phyloP scores from a whole-genome alignment of 495 filamentous ascomycete genomes.

The Daldinia decipiens region DNA sequence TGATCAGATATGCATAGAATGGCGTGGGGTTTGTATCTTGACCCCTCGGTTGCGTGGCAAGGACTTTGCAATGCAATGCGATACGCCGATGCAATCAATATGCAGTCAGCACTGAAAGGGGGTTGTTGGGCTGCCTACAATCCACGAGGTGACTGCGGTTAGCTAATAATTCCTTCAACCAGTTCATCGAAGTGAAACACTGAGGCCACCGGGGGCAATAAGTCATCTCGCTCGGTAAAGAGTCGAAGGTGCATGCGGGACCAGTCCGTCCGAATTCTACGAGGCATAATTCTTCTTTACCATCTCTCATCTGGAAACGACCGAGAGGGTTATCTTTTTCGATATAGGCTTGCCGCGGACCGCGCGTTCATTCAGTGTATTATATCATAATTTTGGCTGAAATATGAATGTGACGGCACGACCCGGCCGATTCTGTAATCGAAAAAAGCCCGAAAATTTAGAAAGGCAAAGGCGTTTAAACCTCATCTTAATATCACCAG shows the following conservation, averaged over 20 bases:
- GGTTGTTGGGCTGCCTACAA: slow-evolving; percentile 1
- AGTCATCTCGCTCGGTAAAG: slow-evolving; percentile 14
- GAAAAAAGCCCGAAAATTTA: neutral
- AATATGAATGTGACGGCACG: slow-evolving; percentile 2
- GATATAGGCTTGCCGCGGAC: slow-evolving; percentile 7
- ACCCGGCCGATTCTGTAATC: neutral
- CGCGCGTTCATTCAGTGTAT: slow-evolving; percentile 22
- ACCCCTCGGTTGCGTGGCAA: slow-evolving; percentile 29
- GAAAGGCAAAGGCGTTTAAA: neutral
- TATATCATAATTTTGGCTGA: neutral
- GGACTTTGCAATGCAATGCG: slow-evolving; percentile 8
- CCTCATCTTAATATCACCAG: slow-evolving; percentile 5
- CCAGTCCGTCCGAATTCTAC: slow-evolving; percentile 19
- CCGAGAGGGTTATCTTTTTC: slow-evolving; percentile 7
- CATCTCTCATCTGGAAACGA: neutral
- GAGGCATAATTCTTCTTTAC: slow-evolving; percentile 10
- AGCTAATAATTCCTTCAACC: slow-evolving; percentile 31
- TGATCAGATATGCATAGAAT: slow-evolving; percentile 29
- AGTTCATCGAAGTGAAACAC: slow-evolving; percentile 14
- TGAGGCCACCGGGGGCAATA: neutral
- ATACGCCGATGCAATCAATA: slow-evolving; percentile 22
- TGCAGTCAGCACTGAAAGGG: slow-evolving; percentile 43
- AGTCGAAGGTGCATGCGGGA: slow-evolving; percentile 12
- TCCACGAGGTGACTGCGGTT: slow-evolving; percentile 35
- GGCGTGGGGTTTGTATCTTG: slow-evolving; percentile 33